Evolutionary conservation across 2,329 filamentous ascomycete species (phyloP).

Genomic region (Clarireedia monteithiana): DNA sequence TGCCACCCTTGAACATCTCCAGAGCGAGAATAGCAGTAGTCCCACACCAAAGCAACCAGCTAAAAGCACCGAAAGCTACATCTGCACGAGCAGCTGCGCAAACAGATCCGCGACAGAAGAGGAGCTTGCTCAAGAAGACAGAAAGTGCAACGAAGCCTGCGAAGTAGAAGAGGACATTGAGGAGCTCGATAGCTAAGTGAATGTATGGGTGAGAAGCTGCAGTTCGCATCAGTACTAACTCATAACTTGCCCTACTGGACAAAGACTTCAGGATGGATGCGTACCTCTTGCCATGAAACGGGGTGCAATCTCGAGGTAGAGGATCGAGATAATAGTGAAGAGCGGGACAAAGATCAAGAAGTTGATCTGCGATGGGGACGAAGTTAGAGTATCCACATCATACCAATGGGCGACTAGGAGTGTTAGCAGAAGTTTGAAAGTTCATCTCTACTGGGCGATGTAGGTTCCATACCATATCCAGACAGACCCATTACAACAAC

Average conservation of each 20-base stretch:
- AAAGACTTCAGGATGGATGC: not conserved
- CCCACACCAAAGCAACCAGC: constrained; percentile 46
- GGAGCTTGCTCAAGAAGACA: constrained; percentile 46
- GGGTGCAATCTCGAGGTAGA: constrained; percentile 44
- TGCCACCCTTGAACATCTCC: constrained; percentile 38
- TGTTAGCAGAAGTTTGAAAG: constrained; percentile 14
- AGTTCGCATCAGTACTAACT: not conserved
- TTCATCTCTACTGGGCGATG: not conserved
- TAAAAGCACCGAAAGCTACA: constrained; percentile 45
- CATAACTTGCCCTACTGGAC: not conserved
- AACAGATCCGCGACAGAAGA: constrained; percentile 49
- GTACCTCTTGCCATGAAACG: constrained; percentile 30
- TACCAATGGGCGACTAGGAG: constrained; percentile 52
- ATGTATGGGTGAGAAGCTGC: constrained; percentile 41
- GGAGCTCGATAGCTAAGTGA: constrained; percentile 40
- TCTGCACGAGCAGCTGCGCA: constrained; percentile 48
- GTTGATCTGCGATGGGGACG: constrained; percentile 48
- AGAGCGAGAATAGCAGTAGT: constrained; percentile 39
- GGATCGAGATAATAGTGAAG: constrained; percentile 46
- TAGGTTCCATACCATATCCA: constrained; percentile 36
- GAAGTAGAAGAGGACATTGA: constrained; percentile 51
- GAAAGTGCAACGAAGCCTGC: constrained; percentile 51
- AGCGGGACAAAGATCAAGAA: constrained; percentile 49
- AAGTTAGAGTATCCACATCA: constrained; percentile 43
- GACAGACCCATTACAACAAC: constrained; percentile 41